Evolutionary conservation across 23 red algal genomes (phyloP), one percentile per base, ranked within the genome.

Genomic region (Gracilaria gracilis): DNA sequence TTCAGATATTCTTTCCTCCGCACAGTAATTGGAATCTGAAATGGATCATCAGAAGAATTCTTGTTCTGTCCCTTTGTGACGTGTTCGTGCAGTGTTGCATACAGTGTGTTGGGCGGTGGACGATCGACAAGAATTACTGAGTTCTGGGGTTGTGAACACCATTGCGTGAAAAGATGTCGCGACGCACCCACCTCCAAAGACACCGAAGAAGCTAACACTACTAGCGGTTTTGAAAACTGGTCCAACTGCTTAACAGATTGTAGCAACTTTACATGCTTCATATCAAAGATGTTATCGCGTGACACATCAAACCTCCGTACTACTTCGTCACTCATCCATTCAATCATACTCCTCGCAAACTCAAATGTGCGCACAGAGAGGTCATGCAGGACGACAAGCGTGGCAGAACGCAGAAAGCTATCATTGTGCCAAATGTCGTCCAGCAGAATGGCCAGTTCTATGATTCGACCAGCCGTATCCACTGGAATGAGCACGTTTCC

Each of bases 301-400:
- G 86, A 93, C 33, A 80, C 87, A 70, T 99, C 97, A 58, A 99
- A 99, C 42, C 76, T 57, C 17, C 83, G 67, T n/a, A 95, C 90
- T 28, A 96, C 86, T 17, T 93, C 91, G 46, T 99, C 97, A 76
- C 88, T 93, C 94, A 95, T 95, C 94, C 93, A 99, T 86, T 99
- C 97, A 73, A 99, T 99, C 97, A 99, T 95, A 37, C 88, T 96
- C 25, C 88, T 78, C 27, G 97, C 97, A 91, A 99, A 96, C 50
- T 96, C 97, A 81, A 99, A 93, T 23, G 97, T 99, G 25, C 95
- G 70, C 23, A 81, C 70, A 17, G 93, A 93, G 20, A 99, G 91
- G 59, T 88, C 89, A 40, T 99, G 91, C 11, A 96, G 51, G 54
- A 99, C 66, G 57, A 93, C 91, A 1, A 99, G 50, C 1, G 82